Percentiles rank a stretch among this genome's conserved stretches.
Conservation (phyloP, 2,329 filamentous ascomycete species). For the Talaromyces marneffei region DNA sequence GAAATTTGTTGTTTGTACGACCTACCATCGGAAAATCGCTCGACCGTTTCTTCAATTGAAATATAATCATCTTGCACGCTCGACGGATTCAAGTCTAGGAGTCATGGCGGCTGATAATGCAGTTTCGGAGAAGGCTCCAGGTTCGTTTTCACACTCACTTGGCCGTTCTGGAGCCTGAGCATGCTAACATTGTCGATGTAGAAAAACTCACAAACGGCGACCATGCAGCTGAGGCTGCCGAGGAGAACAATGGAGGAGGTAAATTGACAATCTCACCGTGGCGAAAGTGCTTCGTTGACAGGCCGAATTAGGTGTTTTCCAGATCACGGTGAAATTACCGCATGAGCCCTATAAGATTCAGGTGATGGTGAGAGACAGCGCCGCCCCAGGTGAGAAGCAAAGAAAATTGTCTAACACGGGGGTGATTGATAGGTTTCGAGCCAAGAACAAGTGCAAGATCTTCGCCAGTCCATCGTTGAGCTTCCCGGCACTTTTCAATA, state of each 20-base stretch:
- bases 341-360: conserved; percentile 73
- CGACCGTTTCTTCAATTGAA: neutral
- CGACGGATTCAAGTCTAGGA: conserved; percentile 11
- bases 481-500: conserved; percentile 89
- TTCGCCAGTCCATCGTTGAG: conserved; percentile 94
- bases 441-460: conserved; percentile 94
- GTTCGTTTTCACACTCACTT: conserved; percentile 19
- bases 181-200: conserved; percentile 16
- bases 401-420: neutral
- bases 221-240: conserved; percentile 27
- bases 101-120: conserved; percentile 39
- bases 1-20: neutral
- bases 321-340: conserved; percentile 74
- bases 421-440: conserved; percentile 63
- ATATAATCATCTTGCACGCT: neutral
- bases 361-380: conserved; percentile 62
- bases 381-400: neutral
- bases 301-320: conserved; percentile 51
- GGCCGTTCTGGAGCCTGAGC: neutral
- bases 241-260: conserved; percentile 35
- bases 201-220: conserved; percentile 33
- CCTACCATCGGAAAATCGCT: neutral
- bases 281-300: neutral
- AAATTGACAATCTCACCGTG: conserved; percentile 15
- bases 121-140: conserved; percentile 36